Percentiles rank a stretch among this genome's conserved stretches.
phyloP scores from a whole-genome alignment of 2,329 filamentous ascomycete genomes.

The Talaromyces verruculosus region DNA sequence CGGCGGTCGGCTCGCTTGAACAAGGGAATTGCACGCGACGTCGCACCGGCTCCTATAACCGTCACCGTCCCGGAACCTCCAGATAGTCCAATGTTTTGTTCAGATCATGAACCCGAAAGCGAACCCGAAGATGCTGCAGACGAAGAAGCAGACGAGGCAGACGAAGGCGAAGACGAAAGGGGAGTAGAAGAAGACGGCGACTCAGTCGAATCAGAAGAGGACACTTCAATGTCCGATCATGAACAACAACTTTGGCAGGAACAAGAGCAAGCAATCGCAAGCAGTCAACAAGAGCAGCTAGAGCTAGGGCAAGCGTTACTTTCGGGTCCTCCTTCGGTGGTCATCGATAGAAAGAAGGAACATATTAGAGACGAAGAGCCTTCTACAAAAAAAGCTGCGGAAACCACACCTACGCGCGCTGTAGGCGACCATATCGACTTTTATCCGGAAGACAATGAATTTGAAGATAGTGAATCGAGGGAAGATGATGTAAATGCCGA shows the following conservation, averaged over 20 bases:
- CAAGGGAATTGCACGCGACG: neutral
- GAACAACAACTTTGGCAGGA: neutral
- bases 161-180: neutral
- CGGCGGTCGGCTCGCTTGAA: conserved; percentile 8
- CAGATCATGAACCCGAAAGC: neutral
- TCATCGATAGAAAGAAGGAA: neutral
- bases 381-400: neutral
- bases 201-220: neutral
- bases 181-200: neutral
- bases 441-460: neutral
- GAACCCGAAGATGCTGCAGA: neutral
- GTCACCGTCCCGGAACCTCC: neutral
- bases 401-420: neutral
- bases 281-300: neutral
- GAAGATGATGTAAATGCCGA: neutral
- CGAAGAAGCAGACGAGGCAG: neutral
- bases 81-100: neutral
- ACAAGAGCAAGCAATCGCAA: neutral
- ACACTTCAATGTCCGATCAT: neutral
- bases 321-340: neutral
- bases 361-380: no score
- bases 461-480: neutral
- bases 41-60: neutral
- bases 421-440: neutral
- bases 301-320: neutral